Conservation (phyloP, 331 rosid species). For the Dryas integrifolia region DNA sequence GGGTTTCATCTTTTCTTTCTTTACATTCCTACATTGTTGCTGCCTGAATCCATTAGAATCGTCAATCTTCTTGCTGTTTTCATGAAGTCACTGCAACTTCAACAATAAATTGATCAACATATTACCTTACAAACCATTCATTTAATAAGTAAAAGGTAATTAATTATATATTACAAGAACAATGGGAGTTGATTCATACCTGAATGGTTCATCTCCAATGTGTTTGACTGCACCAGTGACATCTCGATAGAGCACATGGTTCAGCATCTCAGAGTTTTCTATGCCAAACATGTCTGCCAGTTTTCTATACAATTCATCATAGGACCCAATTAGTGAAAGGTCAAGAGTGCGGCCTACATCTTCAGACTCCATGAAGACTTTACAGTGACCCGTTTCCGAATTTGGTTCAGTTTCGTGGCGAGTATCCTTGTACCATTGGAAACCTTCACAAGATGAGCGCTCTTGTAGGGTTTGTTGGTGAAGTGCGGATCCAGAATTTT, state of each 20-base stretch:
- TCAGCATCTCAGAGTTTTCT: constrained; percentile 55
- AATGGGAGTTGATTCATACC: constrained; percentile 34
- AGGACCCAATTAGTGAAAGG: constrained; percentile 60
- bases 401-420: constrained; percentile 45
- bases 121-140: background rate
- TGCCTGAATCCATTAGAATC: constrained; percentile 73
- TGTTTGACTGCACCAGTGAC: constrained; percentile 58
- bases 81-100: constrained; percentile 61
- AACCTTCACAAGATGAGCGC: constrained; percentile 50
- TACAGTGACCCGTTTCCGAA: constrained; percentile 68
- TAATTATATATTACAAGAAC: background rate
- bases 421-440: constrained; percentile 49
- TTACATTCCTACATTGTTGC: constrained; percentile 61
- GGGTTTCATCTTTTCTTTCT: constrained; percentile 28
- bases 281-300: constrained; percentile 76
- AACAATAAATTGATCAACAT: constrained; percentile 21
- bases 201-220: constrained; percentile 74
- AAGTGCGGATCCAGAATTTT: constrained; percentile 55
- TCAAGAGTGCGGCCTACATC: constrained; percentile 73
- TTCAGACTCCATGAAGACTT: constrained; percentile 71
- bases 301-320: constrained; percentile 55
- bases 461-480: constrained; percentile 44
- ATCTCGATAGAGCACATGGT: constrained; percentile 61
- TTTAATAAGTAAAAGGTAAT: constrained; percentile 1
- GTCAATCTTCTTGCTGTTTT: constrained; percentile 76